Conservation (phyloP, 371 early-diverging fungal genomes). For the Zychaea mexicana region DNA sequence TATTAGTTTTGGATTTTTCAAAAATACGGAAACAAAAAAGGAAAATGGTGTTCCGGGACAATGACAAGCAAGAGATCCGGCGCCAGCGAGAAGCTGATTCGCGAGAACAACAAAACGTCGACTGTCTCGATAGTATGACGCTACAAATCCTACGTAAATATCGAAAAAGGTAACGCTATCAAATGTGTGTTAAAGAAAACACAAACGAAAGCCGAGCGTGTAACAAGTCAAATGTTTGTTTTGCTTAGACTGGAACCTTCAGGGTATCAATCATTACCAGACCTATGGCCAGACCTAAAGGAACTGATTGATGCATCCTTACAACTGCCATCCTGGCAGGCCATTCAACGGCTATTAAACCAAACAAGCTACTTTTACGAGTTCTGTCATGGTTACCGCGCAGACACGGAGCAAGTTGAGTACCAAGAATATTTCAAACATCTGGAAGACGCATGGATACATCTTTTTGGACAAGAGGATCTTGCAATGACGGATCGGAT, state of each 20-base stretch:
- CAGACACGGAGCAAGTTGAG: constrained; percentile 28
- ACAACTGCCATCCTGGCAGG: constrained; percentile 17
- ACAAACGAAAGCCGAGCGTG: too few species aligned
- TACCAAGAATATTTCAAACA: constrained; percentile 33
- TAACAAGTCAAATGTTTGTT: too few species aligned
- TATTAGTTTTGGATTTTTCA: neutral
- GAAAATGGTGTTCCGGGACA: neutral
- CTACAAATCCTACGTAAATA: constrained; percentile 28
- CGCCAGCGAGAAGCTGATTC: neutral
- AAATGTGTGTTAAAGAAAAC: neutral
- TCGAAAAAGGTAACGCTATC: constrained; percentile 29
- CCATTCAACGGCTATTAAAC: constrained; percentile 29
- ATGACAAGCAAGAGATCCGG: neutral
- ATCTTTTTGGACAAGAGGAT: constrained; percentile 13
- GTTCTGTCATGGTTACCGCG: constrained; percentile 31
- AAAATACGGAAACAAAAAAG: too few species aligned
- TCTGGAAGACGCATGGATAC: constrained; percentile 35
- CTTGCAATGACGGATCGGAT: constrained; percentile 33
- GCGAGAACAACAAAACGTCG: constrained; percentile 8
- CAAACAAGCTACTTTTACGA: constrained; percentile 41
- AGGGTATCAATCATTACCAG: constrained; percentile 26
- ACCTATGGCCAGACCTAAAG: constrained; percentile 34
- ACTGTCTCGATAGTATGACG: constrained; percentile 5
- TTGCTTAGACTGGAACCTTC: constrained; percentile 10
- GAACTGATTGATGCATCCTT: constrained; percentile 21